These are phyloP conservation scores for Aphanomyces stellatus DNA, from an alignment of 352 stramenopile genomes.

Conservation along the genomic window DNA sequence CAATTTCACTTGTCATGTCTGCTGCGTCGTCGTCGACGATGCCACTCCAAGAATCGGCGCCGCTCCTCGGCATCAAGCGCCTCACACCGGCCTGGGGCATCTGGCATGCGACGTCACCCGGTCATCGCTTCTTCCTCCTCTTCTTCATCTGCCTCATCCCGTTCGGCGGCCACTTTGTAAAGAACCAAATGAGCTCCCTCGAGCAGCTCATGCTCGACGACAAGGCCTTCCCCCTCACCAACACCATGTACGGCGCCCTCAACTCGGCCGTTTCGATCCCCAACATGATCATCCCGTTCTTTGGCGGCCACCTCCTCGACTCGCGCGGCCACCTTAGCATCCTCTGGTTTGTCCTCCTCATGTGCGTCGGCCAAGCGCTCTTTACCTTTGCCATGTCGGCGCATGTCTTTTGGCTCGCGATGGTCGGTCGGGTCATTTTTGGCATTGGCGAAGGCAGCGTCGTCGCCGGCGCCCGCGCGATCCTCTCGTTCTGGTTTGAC, in stretches of 20 bases:
- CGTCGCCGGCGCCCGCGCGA: conserved; percentile 67
- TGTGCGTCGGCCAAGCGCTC: conserved; percentile 72
- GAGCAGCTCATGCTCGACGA: conserved; percentile 77
- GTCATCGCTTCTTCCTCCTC: conserved; percentile 73
- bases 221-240: conserved; percentile 59
- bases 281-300: conserved; percentile 75
- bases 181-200: conserved; percentile 80
- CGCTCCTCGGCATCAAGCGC: background rate
- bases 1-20: too few species aligned
- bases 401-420: conserved; percentile 66
- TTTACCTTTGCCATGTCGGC: conserved; percentile 54
- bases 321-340: conserved; percentile 70
- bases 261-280: conserved; percentile 73
- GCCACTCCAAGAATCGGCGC: background rate
- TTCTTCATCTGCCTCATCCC: conserved; percentile 79
- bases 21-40: background rate
- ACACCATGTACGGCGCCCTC: conserved; percentile 79
- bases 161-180: conserved; percentile 82
- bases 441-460: conserved; percentile 73
- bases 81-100: conserved; percentile 39
- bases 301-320: conserved; percentile 71
- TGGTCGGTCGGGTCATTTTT: conserved; percentile 78
- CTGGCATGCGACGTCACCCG: conserved; percentile 50
- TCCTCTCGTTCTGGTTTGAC: conserved; percentile 78
- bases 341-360: conserved; percentile 72